Conservation (phyloP, 2,329 filamentous ascomycete genomes). For the Paraphoma sp. region DNA sequence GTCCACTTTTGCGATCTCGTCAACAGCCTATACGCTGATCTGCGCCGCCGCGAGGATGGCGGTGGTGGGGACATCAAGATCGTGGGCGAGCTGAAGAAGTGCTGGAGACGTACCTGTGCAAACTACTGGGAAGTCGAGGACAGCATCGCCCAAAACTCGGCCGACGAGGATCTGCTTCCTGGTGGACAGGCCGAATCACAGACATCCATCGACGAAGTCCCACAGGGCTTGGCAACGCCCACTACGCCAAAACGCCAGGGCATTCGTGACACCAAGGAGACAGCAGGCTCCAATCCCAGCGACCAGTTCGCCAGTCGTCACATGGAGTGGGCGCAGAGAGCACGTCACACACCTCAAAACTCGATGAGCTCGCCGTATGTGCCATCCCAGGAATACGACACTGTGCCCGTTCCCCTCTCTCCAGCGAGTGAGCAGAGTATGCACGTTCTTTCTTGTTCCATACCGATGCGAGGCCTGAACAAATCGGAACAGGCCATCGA, state of each 20-base stretch:
- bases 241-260: slow-evolving; percentile 32
- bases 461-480: slow-evolving; percentile 55
- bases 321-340: slow-evolving; percentile 47
- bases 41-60: slow-evolving; percentile 59
- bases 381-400: slow-evolving; percentile 40
- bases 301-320: slow-evolving; percentile 47
- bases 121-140: slow-evolving; percentile 85
- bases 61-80: slow-evolving; percentile 79
- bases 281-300: slow-evolving; percentile 44
- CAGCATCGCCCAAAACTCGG: slow-evolving; percentile 63
- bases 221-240: slow-evolving; percentile 17
- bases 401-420: slow-evolving; percentile 48
- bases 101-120: slow-evolving; percentile 90
- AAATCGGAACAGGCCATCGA: slow-evolving; percentile 48
- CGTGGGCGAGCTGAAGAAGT: slow-evolving; percentile 91
- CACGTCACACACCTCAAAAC: slow-evolving; percentile 47
- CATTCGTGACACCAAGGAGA: slow-evolving; percentile 40
- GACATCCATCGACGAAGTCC: slow-evolving; percentile 29
- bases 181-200: slow-evolving; percentile 69
- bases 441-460: slow-evolving; percentile 66
- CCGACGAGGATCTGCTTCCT: slow-evolving; percentile 73
- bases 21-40: slow-evolving; percentile 66
- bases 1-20: slow-evolving; percentile 80
- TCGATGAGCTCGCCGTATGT: slow-evolving; percentile 45
- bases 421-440: slow-evolving; percentile 60